Conservation (phyloP, 164 flowering plant species). For the Houttuynia cordata region DNA sequence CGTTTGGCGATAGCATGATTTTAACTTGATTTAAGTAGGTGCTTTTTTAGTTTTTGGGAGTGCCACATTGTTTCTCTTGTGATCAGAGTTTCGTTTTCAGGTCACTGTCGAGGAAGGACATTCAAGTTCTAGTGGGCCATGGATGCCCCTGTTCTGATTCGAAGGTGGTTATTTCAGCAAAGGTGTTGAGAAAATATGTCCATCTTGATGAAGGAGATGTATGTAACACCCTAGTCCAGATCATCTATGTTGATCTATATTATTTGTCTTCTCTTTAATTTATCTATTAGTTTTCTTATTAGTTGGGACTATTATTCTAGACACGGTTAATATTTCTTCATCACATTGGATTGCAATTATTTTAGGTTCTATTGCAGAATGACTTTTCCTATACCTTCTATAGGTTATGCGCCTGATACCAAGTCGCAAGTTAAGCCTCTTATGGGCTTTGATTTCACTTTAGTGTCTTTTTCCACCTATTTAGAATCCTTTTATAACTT, state of each 20-base stretch:
- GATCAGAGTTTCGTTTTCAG: constrained; percentile 28
- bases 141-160: constrained; percentile 79
- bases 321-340: not conserved
- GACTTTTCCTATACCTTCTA: too few species aligned
- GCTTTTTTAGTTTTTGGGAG: not conserved
- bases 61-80: not conserved
- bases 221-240: constrained; percentile 17
- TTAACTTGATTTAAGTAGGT: not conserved
- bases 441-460: too few species aligned
- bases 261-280: too few species aligned
- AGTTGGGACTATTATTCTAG: not conserved
- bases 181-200: constrained; percentile 74
- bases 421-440: too few species aligned
- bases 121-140: constrained; percentile 83
- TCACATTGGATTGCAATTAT: not conserved
- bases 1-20: not conserved
- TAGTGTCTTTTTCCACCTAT: too few species aligned
- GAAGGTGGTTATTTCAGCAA: constrained; percentile 74
- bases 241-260: not conserved
- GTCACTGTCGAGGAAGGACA: constrained; percentile 86
- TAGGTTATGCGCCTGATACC: too few species aligned
- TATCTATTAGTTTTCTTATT: not conserved
- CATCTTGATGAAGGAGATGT: constrained; percentile 99
- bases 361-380: too few species aligned
- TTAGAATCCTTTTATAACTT: too few species aligned